phyloP scores from a whole-genome alignment of 257 asterid genomes.

The Lantana camara region DNA sequence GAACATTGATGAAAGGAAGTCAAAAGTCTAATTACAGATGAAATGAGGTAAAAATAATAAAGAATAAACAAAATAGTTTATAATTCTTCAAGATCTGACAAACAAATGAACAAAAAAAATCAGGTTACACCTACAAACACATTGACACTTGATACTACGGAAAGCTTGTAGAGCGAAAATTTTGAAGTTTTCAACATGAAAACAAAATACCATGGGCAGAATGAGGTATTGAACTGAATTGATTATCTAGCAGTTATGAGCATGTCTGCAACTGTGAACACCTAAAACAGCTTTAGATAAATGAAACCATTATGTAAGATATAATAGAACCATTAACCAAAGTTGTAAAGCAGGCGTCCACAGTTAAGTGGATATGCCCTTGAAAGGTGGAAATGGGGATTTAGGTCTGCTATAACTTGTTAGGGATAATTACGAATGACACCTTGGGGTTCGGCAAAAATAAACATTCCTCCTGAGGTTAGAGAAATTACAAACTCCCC shows the following conservation, averaged over 20 bases:
- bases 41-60: constrained; percentile 20
- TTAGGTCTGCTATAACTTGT: too few species aligned
- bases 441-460: too few species aligned
- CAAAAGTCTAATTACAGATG: constrained; percentile 6
- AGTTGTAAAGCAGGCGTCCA: neutral
- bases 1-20: constrained; percentile 7
- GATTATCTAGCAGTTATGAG: neutral
- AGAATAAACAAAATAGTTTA: constrained; percentile 2
- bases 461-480: too few species aligned
- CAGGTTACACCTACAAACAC: neutral
- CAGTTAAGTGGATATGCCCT: too few species aligned
- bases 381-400: neutral
- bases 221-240: neutral
- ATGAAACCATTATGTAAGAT: neutral
- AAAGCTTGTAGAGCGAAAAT: neutral
- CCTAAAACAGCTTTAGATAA: neutral
- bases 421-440: too few species aligned
- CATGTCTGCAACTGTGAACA: neutral
- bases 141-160: neutral
- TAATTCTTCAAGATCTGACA: constrained; percentile 16
- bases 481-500: too few species aligned
- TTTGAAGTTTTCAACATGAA: neutral
- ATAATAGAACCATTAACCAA: neutral
- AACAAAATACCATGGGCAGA: neutral
- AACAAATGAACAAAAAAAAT: neutral